Base-by-base conservation (phyloP, 805 yeast genomes). In the Candida nanaspora region DNA sequence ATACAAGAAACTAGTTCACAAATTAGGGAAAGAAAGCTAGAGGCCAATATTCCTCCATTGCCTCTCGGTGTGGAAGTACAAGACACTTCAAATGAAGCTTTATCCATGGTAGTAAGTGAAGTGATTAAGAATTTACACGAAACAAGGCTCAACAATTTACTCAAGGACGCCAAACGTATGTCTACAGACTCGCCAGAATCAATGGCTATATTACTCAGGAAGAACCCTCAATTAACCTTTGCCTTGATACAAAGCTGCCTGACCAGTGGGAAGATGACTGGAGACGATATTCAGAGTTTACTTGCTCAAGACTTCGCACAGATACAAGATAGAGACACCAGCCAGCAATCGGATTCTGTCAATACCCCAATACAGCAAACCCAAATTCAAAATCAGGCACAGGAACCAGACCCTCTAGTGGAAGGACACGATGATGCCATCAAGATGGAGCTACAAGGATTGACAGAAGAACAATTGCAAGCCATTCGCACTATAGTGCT, bases 181-280 rank as follows among this genome's bases (percentile, higher is more conserved):
- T 63, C 82, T 3, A 57, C 61, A 3, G 69, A 68, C 22, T 72
- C 80, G 43, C 84, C 86, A 0, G 68, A 68, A 6, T 62, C 78
- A 43, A 78, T 84, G 66, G 72, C 66, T 39, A 72, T 71, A 32
- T 62, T 89, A 27, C 63, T 89, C 15, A 70, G 70, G 22, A 76
- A 76, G 46, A 78, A 80, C 43, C 97, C 97, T 0, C 97, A 91
- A 57, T 66, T 91, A 35, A 65, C 86, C 2, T 87, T 80, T 57
- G 93, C 95, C 0, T 65, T 86, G 23, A 91, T 88, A 2, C 96
- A 89, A 53, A 68, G 80, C 2, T 61, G 86, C 45, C 55, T 81
- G 46, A 62, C 59, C 44, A 57, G 62, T 35, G 66, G 61, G 23
- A 48, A 53, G 28, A 62, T 56, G 9, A 36, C 25, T 5, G 49